Conservation (phyloP, 2,329 filamentous ascomycete genomes). For the Epichloe glyceriae region DNA sequence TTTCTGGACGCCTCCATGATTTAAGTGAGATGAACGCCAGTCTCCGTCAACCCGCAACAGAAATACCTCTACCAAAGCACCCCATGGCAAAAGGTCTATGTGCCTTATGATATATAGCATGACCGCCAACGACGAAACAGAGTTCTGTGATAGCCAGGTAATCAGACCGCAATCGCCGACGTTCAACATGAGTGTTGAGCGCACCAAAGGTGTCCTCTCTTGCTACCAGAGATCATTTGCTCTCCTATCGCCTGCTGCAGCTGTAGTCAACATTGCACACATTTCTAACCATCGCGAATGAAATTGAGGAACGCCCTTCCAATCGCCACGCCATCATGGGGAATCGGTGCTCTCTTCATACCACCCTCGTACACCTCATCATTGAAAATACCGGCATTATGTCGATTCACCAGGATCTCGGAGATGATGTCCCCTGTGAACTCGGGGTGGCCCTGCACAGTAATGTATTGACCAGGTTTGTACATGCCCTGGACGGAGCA, state of each 20-base stretch:
- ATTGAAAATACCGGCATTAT: slow-evolving; percentile 53
- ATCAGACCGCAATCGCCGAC: no score
- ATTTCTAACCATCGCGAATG: slow-evolving; percentile 39
- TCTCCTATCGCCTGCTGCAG: no score
- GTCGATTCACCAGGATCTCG: slow-evolving; percentile 34
- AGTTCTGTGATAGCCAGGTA: no score
- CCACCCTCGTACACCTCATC: slow-evolving; percentile 58
- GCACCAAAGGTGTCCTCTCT: no score
- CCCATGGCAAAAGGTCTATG: neutral
- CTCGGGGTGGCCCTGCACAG: slow-evolving; percentile 36
- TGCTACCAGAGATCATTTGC: no score
- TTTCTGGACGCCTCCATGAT: neutral
- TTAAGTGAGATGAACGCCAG: neutral
- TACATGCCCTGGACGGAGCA: slow-evolving; percentile 33
- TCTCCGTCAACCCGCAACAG: neutral
- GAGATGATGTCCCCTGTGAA: slow-evolving; percentile 28
- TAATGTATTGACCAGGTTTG: slow-evolving; percentile 23
- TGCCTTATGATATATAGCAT: no score
- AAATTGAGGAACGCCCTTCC: slow-evolving; percentile 67
- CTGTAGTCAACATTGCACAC: no score
- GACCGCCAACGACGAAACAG: no score
- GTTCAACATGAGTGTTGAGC: no score
- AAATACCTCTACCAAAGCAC: neutral
- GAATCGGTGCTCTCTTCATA: slow-evolving; percentile 47
- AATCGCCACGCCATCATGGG: slow-evolving; percentile 71